Evolutionary conservation across 495 filamentous ascomycete genomes (phyloP).

Genomic region (Annulohypoxylon bovei): DNA sequence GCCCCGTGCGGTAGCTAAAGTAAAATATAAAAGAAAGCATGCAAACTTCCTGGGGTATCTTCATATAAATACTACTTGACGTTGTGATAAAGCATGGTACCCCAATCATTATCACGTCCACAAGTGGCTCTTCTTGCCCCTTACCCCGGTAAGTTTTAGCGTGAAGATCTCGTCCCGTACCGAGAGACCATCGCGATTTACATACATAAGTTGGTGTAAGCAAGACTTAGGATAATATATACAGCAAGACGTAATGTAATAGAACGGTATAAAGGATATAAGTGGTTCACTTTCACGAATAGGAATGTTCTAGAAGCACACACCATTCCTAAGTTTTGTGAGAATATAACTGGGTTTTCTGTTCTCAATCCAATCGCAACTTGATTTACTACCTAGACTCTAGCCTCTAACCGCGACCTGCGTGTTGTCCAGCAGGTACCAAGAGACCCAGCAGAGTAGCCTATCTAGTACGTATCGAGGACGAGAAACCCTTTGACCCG

Average conservation of each 20-base stretch:
- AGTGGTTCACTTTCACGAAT: not conserved
- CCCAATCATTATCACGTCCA: not conserved
- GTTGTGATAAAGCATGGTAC: not conserved
- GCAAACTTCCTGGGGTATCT: not conserved
- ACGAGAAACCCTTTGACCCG: not conserved
- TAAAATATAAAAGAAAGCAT: not conserved
- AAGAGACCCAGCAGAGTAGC: not conserved
- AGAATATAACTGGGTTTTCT: not conserved
- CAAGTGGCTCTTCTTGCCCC: constrained; percentile 1
- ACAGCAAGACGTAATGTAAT: not conserved
- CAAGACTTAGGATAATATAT: not conserved
- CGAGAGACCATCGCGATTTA: not conserved
- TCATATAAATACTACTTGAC: not conserved
- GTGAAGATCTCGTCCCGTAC: not conserved
- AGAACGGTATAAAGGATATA: no score
- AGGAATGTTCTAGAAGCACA: not conserved
- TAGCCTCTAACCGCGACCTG: not conserved
- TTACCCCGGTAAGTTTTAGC: not conserved
- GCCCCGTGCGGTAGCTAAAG: not conserved
- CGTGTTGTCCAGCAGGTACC: not conserved
- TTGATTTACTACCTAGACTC: not conserved
- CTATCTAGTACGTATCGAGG: not conserved
- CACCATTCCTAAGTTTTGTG: not conserved
- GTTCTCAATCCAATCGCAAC: not conserved
- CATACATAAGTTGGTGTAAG: not conserved